These are phyloP conservation scores for Paragyromitra xinjiangensis DNA, from an alignment of 495 filamentous ascomycete genomes.

Conservation along the genomic window DNA sequence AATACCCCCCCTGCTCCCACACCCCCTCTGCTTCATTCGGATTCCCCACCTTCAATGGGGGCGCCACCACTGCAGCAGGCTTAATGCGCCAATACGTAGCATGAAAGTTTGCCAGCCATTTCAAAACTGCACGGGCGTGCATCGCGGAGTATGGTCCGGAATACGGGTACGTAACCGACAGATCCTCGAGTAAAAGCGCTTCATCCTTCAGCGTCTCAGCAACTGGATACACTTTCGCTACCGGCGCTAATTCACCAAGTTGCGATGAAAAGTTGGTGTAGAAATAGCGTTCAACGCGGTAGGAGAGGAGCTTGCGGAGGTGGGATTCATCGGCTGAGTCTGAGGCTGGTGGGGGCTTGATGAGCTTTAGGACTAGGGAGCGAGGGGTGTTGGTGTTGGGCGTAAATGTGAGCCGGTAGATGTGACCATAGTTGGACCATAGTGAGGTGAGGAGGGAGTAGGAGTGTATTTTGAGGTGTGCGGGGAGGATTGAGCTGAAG, in stretches of 20 bases:
- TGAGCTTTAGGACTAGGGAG: slow-evolving; percentile 61
- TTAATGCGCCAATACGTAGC: slow-evolving; percentile 57
- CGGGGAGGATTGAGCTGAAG: slow-evolving; percentile 39
- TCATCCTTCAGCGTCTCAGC: slow-evolving; percentile 50
- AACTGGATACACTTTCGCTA: slow-evolving; percentile 56
- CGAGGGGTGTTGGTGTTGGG: slow-evolving; percentile 37
- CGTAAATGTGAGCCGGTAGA: slow-evolving; percentile 59
- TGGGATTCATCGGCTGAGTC: slow-evolving; percentile 59
- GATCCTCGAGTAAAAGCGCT: slow-evolving; percentile 57
- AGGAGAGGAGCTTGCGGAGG: slow-evolving; percentile 63
- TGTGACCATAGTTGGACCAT: slow-evolving; percentile 63
- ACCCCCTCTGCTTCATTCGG: slow-evolving; percentile 49
- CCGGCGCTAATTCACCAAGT: slow-evolving; percentile 56
- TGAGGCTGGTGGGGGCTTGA: slow-evolving; percentile 56
- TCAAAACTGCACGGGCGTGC: slow-evolving; percentile 56
- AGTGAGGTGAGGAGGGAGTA: slow-evolving; percentile 57
- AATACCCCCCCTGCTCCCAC: slow-evolving; percentile 63
- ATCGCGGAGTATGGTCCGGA: slow-evolving; percentile 5
- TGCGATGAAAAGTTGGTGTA: slow-evolving; percentile 59
- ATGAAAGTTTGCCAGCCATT: slow-evolving; percentile 62
- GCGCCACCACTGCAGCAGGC: slow-evolving; percentile 51
- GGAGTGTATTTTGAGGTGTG: slow-evolving; percentile 56
- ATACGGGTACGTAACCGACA: slow-evolving; percentile 51
- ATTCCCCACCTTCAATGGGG: slow-evolving; percentile 59
- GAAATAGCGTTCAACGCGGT: slow-evolving; percentile 63